Evolutionary conservation across 352 stramenopile species (phyloP).

Genomic region (Globisporangium paddicum): DNA sequence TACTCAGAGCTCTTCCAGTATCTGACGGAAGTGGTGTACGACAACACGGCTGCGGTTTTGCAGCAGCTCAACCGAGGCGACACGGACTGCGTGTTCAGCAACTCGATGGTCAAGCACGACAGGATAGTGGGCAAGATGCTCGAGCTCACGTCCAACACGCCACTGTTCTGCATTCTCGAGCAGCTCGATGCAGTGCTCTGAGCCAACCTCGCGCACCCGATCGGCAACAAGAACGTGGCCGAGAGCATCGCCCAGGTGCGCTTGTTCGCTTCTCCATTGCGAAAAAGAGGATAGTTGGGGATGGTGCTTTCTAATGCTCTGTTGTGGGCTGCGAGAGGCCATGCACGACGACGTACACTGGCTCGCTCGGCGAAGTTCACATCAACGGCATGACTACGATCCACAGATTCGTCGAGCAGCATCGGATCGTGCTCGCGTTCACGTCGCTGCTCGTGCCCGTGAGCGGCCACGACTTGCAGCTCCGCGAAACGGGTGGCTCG

Average conservation of each 20-base stretch:
- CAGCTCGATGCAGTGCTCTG: constrained; percentile 1
- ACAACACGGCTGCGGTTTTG: background rate
- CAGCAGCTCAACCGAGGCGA: background rate
- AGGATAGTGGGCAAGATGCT: background rate
- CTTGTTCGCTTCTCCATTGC: too few species aligned
- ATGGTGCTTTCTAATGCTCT: too few species aligned
- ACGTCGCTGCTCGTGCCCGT: background rate
- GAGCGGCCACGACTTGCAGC: background rate
- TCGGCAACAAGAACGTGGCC: background rate
- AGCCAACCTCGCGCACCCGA: background rate
- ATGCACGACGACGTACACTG: background rate
- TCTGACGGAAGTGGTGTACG: constrained; percentile 1
- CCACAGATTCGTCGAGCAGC: background rate
- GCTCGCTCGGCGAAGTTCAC: background rate
- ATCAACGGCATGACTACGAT: background rate
- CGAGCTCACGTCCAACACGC: constrained; percentile 6
- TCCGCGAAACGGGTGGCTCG: constrained; percentile 8
- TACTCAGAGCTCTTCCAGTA: constrained; percentile 3
- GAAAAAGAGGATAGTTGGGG: too few species aligned
- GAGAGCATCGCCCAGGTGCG: background rate
- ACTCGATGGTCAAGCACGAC: constrained; percentile 5
- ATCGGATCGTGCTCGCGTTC: background rate
- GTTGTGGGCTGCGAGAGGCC: background rate
- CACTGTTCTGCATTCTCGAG: background rate
- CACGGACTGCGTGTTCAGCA: constrained; percentile 8